These are phyloP conservation scores for Fusarium bulbicola DNA, from an alignment of 2,329 filamentous ascomycete species.

Conservation along the genomic window DNA sequence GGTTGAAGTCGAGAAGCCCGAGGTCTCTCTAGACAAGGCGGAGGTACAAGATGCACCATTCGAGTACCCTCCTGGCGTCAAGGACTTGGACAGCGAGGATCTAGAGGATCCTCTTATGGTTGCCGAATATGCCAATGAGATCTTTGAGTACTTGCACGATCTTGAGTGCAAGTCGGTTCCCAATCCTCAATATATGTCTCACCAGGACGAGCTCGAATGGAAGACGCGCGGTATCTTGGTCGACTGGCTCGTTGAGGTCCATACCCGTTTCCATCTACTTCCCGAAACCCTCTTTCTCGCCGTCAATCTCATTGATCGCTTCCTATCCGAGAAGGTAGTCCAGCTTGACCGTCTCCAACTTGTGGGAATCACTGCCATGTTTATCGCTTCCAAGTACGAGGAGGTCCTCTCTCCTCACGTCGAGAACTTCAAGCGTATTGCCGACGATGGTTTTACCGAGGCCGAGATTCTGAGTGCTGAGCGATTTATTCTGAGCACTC, in stretches of 20 bases:
- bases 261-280: constrained; percentile 93
- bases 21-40: constrained; percentile 18
- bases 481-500: constrained; percentile 87
- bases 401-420: constrained; percentile 97
- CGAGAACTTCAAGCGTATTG: constrained; percentile 95
- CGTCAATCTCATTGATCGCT: constrained; percentile 98
- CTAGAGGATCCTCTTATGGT: constrained; percentile 96
- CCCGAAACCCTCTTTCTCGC: constrained; percentile 96
- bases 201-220: constrained; percentile 96
- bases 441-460: constrained; percentile 95
- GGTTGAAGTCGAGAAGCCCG: constrained; percentile 15
- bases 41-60: constrained; percentile 18
- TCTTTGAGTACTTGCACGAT: constrained; percentile 93
- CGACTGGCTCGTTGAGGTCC: constrained; percentile 98
- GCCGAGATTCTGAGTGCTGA: constrained; percentile 97
- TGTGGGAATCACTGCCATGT: constrained; percentile 98
- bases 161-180: constrained; percentile 82
- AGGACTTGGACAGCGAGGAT: constrained; percentile 86
- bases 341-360: constrained; percentile 95
- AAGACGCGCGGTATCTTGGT: constrained; percentile 97
- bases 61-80: constrained; percentile 47
- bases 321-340: constrained; percentile 94
- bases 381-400: constrained; percentile 99
- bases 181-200: constrained; percentile 93
- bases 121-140: constrained; percentile 95